Conservation (phyloP, 768 basidiomycete genomes). For the Sporobolomyces roseus region DNA sequence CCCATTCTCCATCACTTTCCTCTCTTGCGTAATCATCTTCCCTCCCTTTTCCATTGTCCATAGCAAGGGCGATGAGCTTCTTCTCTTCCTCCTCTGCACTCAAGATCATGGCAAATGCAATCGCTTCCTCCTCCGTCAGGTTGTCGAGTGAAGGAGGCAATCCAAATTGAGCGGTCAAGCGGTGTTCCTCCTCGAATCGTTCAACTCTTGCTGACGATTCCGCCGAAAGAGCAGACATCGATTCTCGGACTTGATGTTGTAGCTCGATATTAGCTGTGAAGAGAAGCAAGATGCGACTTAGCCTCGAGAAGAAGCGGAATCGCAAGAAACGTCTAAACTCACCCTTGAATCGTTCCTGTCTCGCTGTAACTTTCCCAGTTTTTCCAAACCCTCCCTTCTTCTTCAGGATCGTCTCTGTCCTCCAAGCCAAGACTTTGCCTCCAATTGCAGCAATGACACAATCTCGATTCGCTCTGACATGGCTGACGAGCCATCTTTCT, state of each 20-base stretch:
- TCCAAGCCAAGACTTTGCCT: slow-evolving; percentile 32
- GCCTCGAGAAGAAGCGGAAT: not conserved
- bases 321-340: not conserved
- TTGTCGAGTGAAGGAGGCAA: slow-evolving; percentile 31
- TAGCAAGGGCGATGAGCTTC: not conserved
- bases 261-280: slow-evolving; percentile 35
- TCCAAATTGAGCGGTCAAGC: slow-evolving; percentile 15
- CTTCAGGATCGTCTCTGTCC: slow-evolving; percentile 11
- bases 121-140: slow-evolving; percentile 39
- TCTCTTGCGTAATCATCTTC: too few species aligned
- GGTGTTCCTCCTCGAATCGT: slow-evolving; percentile 10
- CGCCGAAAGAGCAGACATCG: slow-evolving; percentile 25
- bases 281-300: not conserved
- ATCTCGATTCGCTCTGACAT: slow-evolving; percentile 28
- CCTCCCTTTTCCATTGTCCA: slow-evolving; percentile 8
- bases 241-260: slow-evolving; percentile 39
- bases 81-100: slow-evolving; percentile 28
- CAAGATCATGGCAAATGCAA: slow-evolving; percentile 36
- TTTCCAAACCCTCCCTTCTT: slow-evolving; percentile 2
- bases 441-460: slow-evolving; percentile 34
- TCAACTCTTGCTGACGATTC: slow-evolving; percentile 23
- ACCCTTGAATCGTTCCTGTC: slow-evolving; percentile 37
- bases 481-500: slow-evolving; percentile 34
- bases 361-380: slow-evolving; percentile 18
- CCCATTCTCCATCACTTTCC: slow-evolving; percentile 4